phyloP scores from a whole-genome alignment of 192 early-diverging fungal genomes.

The Pecoramyces ruminantium region DNA sequence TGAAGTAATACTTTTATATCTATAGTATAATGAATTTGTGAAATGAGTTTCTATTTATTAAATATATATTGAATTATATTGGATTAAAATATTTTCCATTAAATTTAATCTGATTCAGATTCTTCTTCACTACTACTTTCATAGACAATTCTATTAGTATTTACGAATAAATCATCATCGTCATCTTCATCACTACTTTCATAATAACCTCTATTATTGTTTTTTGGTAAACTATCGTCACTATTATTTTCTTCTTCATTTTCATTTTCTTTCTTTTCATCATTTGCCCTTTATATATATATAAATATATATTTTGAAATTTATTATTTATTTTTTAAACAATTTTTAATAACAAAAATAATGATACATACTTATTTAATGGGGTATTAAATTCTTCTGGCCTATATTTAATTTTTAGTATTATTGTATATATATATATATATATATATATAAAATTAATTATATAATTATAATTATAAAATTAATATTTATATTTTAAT shows the following conservation, averaged over 20 bases:
- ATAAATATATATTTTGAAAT: too few species aligned
- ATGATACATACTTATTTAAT: not conserved
- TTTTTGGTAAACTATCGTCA: conserved; percentile 5
- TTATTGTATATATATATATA: too few species aligned
- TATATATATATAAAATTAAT: too few species aligned
- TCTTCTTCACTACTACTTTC: conserved; percentile 21
- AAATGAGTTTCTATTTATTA: too few species aligned
- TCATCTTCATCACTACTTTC: conserved; percentile 5
- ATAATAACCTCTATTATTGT: not conserved
- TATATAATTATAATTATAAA: too few species aligned
- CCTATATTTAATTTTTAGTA: not conserved
- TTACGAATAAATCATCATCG: conserved; percentile 41
- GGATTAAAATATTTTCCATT: too few species aligned
- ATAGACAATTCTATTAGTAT: conserved; percentile 32
- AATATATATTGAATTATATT: too few species aligned
- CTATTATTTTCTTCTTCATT: conserved; percentile 3
- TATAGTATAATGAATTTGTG: too few species aligned
- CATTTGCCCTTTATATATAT: conserved; percentile 9
- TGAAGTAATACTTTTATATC: too few species aligned
- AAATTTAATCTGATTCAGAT: not conserved
- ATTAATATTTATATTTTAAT: too few species aligned
- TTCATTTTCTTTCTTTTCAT: conserved; percentile 3
- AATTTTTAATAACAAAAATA: not conserved
- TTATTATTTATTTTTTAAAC: too few species aligned
- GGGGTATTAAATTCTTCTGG: not conserved